These are phyloP conservation scores for Neurospora terricola DNA, from an alignment of 495 filamentous ascomycete genomes.

Conservation along the genomic window DNA sequence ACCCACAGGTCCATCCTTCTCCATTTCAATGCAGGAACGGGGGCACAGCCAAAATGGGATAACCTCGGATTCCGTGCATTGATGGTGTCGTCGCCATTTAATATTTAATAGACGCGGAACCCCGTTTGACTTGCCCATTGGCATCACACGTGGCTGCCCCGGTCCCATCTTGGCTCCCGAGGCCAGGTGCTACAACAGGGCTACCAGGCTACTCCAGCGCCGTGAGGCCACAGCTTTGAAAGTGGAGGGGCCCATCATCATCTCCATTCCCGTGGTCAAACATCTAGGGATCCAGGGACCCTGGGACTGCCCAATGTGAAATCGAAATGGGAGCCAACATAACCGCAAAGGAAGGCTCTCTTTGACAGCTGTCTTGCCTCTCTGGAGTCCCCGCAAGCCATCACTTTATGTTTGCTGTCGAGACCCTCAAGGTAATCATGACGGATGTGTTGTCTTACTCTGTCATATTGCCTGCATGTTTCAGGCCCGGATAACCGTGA, in stretches of 20 bases:
- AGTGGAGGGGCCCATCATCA: not conserved
- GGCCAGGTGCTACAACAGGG: not conserved
- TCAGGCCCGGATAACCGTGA: not conserved
- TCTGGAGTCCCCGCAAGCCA: not conserved
- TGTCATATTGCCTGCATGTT: not conserved
- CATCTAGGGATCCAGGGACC: not conserved
- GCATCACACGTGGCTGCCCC: not conserved
- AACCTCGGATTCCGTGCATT: not conserved
- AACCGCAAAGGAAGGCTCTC: not conserved
- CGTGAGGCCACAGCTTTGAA: not conserved
- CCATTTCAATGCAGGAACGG: not conserved
- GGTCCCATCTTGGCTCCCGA: not conserved
- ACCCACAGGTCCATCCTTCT: not conserved
- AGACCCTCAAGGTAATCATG: not conserved
- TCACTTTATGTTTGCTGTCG: not conserved
- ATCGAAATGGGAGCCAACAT: not conserved
- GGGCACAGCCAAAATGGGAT: not conserved
- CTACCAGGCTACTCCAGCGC: not conserved
- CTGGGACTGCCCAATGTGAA: not conserved
- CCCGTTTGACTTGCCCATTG: not conserved
- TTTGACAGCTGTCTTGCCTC: not conserved
- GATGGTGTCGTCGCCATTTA: not conserved
- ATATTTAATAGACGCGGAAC: not conserved
- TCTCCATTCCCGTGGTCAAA: not conserved
- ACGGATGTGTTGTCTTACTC: not conserved